phyloP scores from a whole-genome alignment of 164 flowering plant species.

The Taxillus chinensis region DNA sequence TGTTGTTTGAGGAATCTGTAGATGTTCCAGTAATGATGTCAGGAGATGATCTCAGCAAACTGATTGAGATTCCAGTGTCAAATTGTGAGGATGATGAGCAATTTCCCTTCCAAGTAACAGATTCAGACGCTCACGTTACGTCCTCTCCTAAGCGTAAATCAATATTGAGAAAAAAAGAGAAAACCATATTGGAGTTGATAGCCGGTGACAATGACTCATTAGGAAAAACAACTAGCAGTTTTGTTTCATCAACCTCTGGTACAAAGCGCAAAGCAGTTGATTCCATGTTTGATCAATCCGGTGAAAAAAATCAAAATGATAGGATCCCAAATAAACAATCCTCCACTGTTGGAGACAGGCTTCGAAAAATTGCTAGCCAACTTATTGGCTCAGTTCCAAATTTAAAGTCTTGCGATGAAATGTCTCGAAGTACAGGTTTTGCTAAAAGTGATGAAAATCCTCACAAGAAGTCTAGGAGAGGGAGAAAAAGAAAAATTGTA shows the following conservation, averaged over 20 bases:
- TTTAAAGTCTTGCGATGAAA: constrained; percentile 15
- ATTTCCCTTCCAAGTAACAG: constrained; percentile 11
- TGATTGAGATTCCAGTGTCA: constrained; percentile 8
- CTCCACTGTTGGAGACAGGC: constrained; percentile 63
- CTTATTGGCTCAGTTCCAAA: constrained; percentile 34
- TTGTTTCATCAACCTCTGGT: constrained; percentile 14
- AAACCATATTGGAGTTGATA: constrained; percentile 26
- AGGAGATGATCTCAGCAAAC: constrained; percentile 2
- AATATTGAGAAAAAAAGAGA: constrained; percentile 23
- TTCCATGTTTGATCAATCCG: constrained; percentile 13
- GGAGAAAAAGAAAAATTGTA: constrained; percentile 7
- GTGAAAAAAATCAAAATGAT: constrained; percentile 12
- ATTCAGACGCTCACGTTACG: constrained; percentile 10
- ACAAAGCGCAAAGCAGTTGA: constrained; percentile 25
- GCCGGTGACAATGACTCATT: constrained; percentile 12
- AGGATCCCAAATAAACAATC: constrained; percentile 17
- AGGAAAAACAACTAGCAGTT: constrained; percentile 10
- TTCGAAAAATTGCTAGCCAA: constrained; percentile 60
- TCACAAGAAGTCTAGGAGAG: constrained; percentile 4
- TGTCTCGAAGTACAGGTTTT: constrained; percentile 10
- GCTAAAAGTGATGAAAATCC: constrained; percentile 8
- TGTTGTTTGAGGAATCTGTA: constrained; percentile 24
- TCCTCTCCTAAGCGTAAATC: constrained; percentile 21
- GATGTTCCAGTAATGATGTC: constrained; percentile 4
- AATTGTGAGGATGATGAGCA: constrained; percentile 11